Base-by-base conservation (phyloP, 1,284 basidiomycete genomes). In the Irpex lacteus region DNA sequence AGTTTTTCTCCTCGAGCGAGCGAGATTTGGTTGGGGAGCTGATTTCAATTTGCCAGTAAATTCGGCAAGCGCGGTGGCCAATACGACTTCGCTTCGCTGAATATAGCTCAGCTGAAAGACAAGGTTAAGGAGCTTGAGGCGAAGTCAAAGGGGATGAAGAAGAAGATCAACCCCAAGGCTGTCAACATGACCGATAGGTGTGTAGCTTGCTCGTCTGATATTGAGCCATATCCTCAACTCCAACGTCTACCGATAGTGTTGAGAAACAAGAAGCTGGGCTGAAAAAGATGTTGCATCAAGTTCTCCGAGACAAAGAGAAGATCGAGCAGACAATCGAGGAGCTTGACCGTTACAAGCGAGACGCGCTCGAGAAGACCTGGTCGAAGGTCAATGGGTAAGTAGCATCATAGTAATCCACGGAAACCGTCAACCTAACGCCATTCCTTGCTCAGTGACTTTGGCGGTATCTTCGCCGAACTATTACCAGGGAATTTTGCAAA, bases 401-500 rank as follows among this genome's bases (percentile, higher is more conserved):
- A 18, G 15, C 38, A 63, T 62, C 32, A 34, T 34, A 26, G 26
- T 65, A n/a, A 54, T 32, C 55, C 49, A 59, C 3, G 2, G n/a
- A 5, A 40, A 18, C 13, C 53, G 21, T 18, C 19, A 26, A n/a
- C 34, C 19, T 59, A 40, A 34, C 60, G 52, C 21, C 4, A 70
- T 34, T 19, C 40, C 61, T 15, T 21, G 53, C 57, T 11, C 72
- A 96, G 94, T 60, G 97, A 98, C 76, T 99, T 99, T 75, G 98
- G 98, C 11, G 89, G 87, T 8, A 99, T 99, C 75, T 99, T 99
- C 74, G 95, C 88, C 4, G 98, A 99, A 72, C 83, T 99, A 1
- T 78, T 99, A 0, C 98, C 98, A 0, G 96, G 96, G 36, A 99
- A 99, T 76, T 98, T 96, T 74, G 95, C 95, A 7, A 98, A 96